These are phyloP conservation scores for Drechmeria coniospora DNA, from an alignment of 2,329 filamentous ascomycete genomes.

Conservation along the genomic window DNA sequence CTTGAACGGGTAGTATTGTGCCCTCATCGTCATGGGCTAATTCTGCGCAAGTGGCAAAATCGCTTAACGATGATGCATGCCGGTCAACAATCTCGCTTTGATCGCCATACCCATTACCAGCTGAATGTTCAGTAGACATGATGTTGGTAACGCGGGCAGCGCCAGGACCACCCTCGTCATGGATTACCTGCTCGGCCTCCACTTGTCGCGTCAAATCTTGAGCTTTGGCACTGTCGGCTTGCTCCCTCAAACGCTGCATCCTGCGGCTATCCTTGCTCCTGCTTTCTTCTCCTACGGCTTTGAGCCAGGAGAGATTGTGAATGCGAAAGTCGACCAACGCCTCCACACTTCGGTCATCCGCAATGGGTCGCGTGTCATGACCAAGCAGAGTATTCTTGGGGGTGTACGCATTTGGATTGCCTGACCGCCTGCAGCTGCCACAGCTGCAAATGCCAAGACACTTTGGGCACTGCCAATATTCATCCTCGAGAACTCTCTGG, in stretches of 20 bases:
- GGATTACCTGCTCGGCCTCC: conserved; percentile 10
- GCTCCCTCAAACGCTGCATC: conserved; percentile 39
- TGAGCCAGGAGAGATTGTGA: conserved; percentile 77
- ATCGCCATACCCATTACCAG: conserved; percentile 12
- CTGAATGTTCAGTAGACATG: background rate
- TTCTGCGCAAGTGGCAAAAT: conserved; percentile 1
- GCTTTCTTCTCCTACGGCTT: conserved; percentile 40
- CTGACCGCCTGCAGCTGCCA: conserved; percentile 52
- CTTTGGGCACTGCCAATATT: conserved; percentile 77
- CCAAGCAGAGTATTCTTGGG: conserved; percentile 80
- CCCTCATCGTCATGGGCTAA: conserved; percentile 5
- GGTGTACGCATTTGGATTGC: conserved; percentile 61
- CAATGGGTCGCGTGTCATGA: conserved; percentile 79
- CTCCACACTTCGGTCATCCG: conserved; percentile 82
- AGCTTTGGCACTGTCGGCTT: conserved; percentile 42
- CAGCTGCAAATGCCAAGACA: conserved; percentile 82
- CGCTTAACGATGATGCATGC: conserved; percentile 4
- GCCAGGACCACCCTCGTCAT: conserved; percentile 6
- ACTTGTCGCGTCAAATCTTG: conserved; percentile 23
- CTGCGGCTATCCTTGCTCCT: conserved; percentile 40
- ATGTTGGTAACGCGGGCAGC: background rate
- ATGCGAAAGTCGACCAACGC: conserved; percentile 78
- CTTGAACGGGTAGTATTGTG: too few species aligned
- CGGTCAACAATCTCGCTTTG: conserved; percentile 17
- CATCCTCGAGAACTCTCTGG: conserved; percentile 62